phyloP scores from a whole-genome alignment of 1,284 basidiomycete genomes.

The Macrocybe sp. region DNA sequence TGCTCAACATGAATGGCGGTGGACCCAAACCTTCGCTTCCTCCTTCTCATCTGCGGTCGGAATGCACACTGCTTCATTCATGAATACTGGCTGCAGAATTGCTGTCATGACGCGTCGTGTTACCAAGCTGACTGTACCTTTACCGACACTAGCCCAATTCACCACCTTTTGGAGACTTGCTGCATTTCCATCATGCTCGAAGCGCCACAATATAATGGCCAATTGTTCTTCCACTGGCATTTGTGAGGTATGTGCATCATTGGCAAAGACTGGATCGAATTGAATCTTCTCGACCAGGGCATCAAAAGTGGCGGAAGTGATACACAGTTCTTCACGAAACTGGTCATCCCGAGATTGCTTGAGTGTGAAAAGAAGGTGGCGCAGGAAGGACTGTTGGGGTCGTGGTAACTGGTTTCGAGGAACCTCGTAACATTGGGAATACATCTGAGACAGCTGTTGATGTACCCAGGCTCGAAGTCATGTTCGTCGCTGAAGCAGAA shows the following conservation, averaged over 20 bases:
- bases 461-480: no score
- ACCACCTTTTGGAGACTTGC: slow-evolving; percentile 20
- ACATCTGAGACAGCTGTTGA: no score
- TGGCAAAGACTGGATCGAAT: slow-evolving; percentile 21
- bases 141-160: slow-evolving; percentile 23
- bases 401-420: no score
- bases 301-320: slow-evolving; percentile 19
- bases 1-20: slow-evolving; percentile 19
- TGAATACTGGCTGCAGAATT: slow-evolving; percentile 12
- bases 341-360: no score
- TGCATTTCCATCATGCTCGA: slow-evolving; percentile 29
- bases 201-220: slow-evolving; percentile 25
- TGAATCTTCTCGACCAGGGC: slow-evolving; percentile 14
- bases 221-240: slow-evolving; percentile 24
- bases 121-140: slow-evolving; percentile 23
- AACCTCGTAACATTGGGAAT: no score
- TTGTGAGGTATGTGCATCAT: slow-evolving; percentile 20
- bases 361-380: no score
- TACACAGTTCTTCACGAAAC: slow-evolving; percentile 16
- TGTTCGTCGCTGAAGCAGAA: no score
- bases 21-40: slow-evolving; percentile 22
- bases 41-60: slow-evolving; percentile 17
- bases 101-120: slow-evolving; percentile 20
- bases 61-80: slow-evolving; percentile 10
- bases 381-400: no score